These are phyloP conservation scores for Xylariales sp. DNA, from an alignment of 2,329 filamentous ascomycete genomes.

Conservation along the genomic window DNA sequence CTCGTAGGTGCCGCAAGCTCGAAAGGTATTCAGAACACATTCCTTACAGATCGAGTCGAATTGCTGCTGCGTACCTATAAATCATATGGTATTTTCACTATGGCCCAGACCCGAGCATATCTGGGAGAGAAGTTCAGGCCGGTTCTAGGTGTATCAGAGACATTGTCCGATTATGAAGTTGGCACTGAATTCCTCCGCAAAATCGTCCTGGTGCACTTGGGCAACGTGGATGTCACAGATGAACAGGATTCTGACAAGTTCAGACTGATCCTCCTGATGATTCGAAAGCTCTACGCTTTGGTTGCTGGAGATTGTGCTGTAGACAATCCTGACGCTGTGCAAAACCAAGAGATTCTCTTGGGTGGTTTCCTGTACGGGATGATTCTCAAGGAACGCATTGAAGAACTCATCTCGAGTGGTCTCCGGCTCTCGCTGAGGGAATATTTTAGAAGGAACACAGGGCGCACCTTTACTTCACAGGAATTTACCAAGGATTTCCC, in stretches of 20 bases:
- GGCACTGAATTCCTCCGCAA: conserved; percentile 87
- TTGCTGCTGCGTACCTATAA: conserved; percentile 91
- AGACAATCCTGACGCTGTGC: conserved; percentile 94
- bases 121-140: conserved; percentile 88
- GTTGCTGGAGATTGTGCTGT: conserved; percentile 89
- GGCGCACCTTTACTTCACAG: conserved; percentile 71
- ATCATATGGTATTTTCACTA: conserved; percentile 77
- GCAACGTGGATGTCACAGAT: conserved; percentile 78
- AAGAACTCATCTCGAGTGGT: conserved; percentile 70
- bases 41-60: conserved; percentile 92
- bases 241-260: conserved; percentile 89
- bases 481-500: conserved; percentile 79
- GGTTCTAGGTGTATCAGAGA: conserved; percentile 78
- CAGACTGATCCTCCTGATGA: conserved; percentile 91
- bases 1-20: conserved; percentile 75
- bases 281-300: conserved; percentile 87
- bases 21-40: conserved; percentile 79
- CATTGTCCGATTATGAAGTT: conserved; percentile 81
- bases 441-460: conserved; percentile 49
- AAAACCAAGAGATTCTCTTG: conserved; percentile 91
- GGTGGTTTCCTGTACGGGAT: conserved; percentile 92
- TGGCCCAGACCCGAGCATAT: conserved; percentile 76
- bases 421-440: conserved; percentile 52
- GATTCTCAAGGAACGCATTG: conserved; percentile 90
- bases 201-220: conserved; percentile 88